Percentiles rank a stretch among this genome's conserved stretches.
Conservation (phyloP, 2,329 filamentous ascomycete genomes). For the Trichophyton equinum region DNA sequence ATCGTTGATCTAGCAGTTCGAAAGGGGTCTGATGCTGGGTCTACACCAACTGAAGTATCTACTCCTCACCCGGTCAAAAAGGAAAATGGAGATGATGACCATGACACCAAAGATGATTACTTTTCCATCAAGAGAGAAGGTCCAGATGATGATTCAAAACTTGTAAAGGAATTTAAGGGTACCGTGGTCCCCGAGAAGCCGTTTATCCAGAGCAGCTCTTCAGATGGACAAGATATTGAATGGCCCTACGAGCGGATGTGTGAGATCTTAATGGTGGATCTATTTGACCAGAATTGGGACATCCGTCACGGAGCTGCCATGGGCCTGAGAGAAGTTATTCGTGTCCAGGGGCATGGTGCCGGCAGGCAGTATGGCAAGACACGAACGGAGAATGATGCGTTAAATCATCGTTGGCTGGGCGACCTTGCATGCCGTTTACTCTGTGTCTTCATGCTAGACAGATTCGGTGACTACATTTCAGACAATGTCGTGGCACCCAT, state of each 20-base stretch:
- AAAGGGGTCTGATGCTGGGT: slow-evolving; percentile 50
- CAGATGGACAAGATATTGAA: slow-evolving; percentile 62
- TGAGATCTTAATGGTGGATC: slow-evolving; percentile 82
- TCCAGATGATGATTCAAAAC: slow-evolving; percentile 77
- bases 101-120: slow-evolving; percentile 62
- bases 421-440: slow-evolving; percentile 90
- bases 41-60: slow-evolving; percentile 29
- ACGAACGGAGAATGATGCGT: slow-evolving; percentile 58
- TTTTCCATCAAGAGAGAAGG: slow-evolving; percentile 75
- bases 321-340: slow-evolving; percentile 79
- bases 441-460: slow-evolving; percentile 92
- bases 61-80: slow-evolving; percentile 47
- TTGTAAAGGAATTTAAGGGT: slow-evolving; percentile 93
- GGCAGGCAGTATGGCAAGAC: slow-evolving; percentile 62
- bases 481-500: slow-evolving; percentile 96
- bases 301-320: slow-evolving; percentile 92
- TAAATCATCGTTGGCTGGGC: slow-evolving; percentile 80
- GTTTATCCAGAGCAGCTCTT: slow-evolving; percentile 59
- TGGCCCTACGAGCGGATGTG: slow-evolving; percentile 94
- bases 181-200: slow-evolving; percentile 69
- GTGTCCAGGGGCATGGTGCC: slow-evolving; percentile 81
- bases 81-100: slow-evolving; percentile 46
- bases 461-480: slow-evolving; percentile 94
- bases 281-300: slow-evolving; percentile 92
- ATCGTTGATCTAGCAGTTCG: slow-evolving; percentile 75